Conservation (phyloP, 2,329 filamentous ascomycete genomes). For the Cryphonectria carpinicola region DNA sequence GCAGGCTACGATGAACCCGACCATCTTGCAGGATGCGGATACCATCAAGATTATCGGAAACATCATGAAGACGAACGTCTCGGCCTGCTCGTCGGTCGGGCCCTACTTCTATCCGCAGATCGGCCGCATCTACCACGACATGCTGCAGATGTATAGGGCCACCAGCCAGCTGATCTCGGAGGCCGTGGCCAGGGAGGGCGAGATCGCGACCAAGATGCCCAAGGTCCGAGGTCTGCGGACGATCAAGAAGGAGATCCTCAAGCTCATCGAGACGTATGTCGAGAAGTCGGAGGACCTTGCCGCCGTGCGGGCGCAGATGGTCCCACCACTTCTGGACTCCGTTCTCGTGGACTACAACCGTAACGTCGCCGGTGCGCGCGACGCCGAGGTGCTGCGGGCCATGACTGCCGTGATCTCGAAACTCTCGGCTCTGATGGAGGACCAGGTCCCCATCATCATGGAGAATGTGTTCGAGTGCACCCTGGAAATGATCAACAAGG, state of each 20-base stretch:
- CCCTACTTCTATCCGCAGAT: constrained; percentile 98
- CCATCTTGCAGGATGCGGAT: constrained; percentile 86
- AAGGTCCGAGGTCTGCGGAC: constrained; percentile 93
- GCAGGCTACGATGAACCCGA: constrained; percentile 81
- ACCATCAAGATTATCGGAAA: constrained; percentile 99
- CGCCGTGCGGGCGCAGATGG: constrained; percentile 90
- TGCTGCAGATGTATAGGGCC: constrained; percentile 98
- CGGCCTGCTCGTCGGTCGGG: constrained; percentile 95
- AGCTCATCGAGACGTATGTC: constrained; percentile 96
- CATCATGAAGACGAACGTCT: constrained; percentile 99
- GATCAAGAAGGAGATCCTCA: constrained; percentile 99
- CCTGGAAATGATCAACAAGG: constrained; percentile 99
- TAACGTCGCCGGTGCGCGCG: constrained; percentile 92
- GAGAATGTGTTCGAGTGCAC: constrained; percentile 99
- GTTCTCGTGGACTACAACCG: constrained; percentile 96
- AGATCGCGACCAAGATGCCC: constrained; percentile 95
- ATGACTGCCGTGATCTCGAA: constrained; percentile 98
- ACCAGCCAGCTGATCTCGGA: constrained; percentile 97
- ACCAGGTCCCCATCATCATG: constrained; percentile 96
- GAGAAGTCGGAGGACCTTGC: constrained; percentile 97
- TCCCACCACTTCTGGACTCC: constrained; percentile 92
- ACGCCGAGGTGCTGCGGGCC: constrained; percentile 94
- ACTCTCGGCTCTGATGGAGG: constrained; percentile 94
- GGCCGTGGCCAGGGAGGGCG: constrained; percentile 82
- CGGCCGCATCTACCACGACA: constrained; percentile 95